Conservation (phyloP, 768 basidiomycete species). For the Pulveroboletus sp. region DNA sequence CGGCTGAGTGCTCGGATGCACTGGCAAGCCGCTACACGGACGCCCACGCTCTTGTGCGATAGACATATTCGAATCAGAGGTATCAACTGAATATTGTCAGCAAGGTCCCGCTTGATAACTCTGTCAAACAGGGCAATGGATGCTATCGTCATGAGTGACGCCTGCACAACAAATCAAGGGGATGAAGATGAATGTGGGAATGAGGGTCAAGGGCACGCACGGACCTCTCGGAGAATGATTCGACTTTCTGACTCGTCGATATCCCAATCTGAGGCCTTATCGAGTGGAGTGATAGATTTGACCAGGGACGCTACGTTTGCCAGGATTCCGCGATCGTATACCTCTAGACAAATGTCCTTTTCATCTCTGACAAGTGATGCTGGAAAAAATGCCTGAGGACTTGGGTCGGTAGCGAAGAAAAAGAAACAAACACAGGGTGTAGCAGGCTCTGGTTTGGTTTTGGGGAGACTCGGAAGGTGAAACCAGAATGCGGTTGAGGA, state of each 20-base stretch:
- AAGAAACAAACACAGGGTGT: constrained; percentile 60
- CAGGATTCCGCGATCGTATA: constrained; percentile 69
- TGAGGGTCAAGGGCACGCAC: constrained; percentile 5
- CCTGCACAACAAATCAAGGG: constrained; percentile 39
- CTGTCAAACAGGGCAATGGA: constrained; percentile 71
- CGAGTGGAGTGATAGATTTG: constrained; percentile 50
- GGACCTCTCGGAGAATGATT: constrained; percentile 61
- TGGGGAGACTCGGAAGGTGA: constrained; percentile 40
- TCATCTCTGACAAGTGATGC: constrained; percentile 75
- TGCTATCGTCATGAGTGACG: constrained; percentile 70
- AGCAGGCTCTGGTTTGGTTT: constrained; percentile 66
- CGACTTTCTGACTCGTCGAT: constrained; percentile 65
- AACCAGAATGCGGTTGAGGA: constrained; percentile 60
- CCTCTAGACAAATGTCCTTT: constrained; percentile 58
- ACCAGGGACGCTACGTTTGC: constrained; percentile 51
- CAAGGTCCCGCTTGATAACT: constrained; percentile 66
- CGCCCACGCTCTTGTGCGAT: constrained; percentile 61
- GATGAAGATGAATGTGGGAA: not conserved
- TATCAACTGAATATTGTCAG: constrained; percentile 56
- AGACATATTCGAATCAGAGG: constrained; percentile 55
- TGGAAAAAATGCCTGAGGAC: constrained; percentile 14
- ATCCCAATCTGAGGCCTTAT: constrained; percentile 52
- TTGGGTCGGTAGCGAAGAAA: not conserved
- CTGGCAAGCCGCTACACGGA: constrained; percentile 86
- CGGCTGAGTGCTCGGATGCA: constrained; percentile 79